A percentile compares a stretch with the other conserved stretches of the same genome.
phyloP scores from a whole-genome alignment of 2,329 filamentous ascomycete genomes.

The Sclerotiophoma versabilis region DNA sequence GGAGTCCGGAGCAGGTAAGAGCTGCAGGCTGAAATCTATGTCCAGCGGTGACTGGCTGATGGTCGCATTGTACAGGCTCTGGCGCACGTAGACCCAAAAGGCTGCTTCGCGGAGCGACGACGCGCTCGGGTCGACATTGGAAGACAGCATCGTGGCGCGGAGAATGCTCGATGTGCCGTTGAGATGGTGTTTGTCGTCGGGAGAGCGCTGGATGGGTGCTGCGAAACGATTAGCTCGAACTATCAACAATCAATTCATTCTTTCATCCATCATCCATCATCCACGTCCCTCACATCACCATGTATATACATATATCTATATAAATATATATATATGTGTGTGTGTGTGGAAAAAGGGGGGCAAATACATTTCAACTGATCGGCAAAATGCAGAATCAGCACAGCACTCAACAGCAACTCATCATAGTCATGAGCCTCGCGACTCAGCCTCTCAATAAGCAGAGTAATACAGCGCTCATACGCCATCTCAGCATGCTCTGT shows the following conservation, averaged over 20 bases:
- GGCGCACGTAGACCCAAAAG: conserved; percentile 44
- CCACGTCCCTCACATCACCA: no score
- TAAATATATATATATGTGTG: neutral
- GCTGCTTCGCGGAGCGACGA: conserved; percentile 41
- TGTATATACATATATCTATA: no score
- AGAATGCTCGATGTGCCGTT: conserved; percentile 41
- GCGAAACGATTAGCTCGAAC: neutral
- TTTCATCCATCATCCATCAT: no score
- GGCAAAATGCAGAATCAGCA: conserved; percentile 42
- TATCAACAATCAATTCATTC: no score
- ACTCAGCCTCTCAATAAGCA: conserved; percentile 39
- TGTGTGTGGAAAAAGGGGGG: neutral
- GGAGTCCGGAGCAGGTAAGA: conserved; percentile 27
- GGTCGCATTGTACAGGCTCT: conserved; percentile 41
- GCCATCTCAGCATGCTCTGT: conserved; percentile 24
- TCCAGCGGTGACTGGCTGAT: conserved; percentile 42
- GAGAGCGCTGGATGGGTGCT: conserved; percentile 30
- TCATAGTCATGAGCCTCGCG: conserved; percentile 30
- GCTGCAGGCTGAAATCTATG: conserved; percentile 35
- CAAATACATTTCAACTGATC: conserved; percentile 34
- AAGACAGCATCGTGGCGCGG: conserved; percentile 30
- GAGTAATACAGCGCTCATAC: conserved; percentile 35
- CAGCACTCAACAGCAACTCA: conserved; percentile 37
- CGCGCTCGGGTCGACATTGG: conserved; percentile 37
- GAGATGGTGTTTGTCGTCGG: conserved; percentile 37